Evolutionary conservation across 2,329 filamentous ascomycete species (phyloP).

Genomic region (Fusarium virguliforme): DNA sequence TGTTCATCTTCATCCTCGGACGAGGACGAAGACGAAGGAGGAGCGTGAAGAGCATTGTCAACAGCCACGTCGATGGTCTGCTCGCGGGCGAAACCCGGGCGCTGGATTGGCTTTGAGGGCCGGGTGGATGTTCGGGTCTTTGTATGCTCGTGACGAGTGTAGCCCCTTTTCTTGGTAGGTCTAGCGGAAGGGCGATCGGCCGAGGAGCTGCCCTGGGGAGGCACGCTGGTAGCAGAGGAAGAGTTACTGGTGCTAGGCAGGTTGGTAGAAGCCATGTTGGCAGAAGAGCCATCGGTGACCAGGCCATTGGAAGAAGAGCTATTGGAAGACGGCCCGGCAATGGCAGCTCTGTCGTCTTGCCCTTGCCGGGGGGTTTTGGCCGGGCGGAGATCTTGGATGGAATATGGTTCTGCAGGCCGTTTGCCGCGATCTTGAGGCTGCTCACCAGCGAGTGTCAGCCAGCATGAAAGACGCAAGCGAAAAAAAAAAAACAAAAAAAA

Average conservation of each 20-base stretch:
- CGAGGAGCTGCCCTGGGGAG: not conserved
- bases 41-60: not conserved
- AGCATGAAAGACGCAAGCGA: not conserved
- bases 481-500: not conserved
- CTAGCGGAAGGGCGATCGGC: not conserved
- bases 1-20: not conserved
- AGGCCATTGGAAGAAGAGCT: not conserved
- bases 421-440: constrained; percentile 16
- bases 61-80: not conserved
- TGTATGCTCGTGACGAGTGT: not conserved
- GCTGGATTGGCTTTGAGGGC: not conserved
- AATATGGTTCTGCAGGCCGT: not conserved
- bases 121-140: not conserved
- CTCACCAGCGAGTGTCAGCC: not conserved
- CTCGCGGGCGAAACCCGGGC: not conserved
- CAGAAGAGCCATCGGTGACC: not conserved
- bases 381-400: not conserved
- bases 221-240: not conserved
- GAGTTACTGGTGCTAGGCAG: not conserved
- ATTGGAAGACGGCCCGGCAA: not conserved
- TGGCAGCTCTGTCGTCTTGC: not conserved
- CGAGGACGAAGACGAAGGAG: not conserved
- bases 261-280: not conserved
- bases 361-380: constrained; percentile 20
- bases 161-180: not conserved